Evolutionary conservation across 805 yeast genomes (phyloP).

Genomic region (Yamadazyma insecticola): DNA sequence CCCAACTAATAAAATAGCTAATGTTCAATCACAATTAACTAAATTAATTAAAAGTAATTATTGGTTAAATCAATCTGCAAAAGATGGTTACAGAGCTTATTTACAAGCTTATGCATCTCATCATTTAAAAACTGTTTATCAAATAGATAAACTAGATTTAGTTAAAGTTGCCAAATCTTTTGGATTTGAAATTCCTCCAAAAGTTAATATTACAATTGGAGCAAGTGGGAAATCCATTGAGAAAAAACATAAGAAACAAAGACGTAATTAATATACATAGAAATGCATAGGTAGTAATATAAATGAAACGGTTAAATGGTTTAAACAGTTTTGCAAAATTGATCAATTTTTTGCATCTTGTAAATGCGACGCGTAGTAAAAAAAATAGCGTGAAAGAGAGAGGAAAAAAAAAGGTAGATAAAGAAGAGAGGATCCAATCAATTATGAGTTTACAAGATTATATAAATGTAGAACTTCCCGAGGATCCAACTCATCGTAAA

Average conservation of each 20-base stretch:
- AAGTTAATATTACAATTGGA: slow-evolving; percentile 93
- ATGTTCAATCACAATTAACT: slow-evolving; percentile 90
- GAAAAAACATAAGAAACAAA: slow-evolving; percentile 44
- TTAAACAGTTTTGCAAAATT: too few relatives aligned
- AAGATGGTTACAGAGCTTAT: slow-evolving; percentile 95
- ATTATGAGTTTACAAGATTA: slow-evolving; percentile 9
- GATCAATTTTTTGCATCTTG: too few relatives aligned
- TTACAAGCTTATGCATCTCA: slow-evolving; percentile 97
- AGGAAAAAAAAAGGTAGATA: too few relatives aligned
- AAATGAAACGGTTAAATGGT: too few relatives aligned
- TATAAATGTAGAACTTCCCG: slow-evolving; percentile 3
- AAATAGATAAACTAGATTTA: slow-evolving; percentile 89
- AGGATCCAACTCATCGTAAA: background rate
- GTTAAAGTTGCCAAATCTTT: slow-evolving; percentile 93
- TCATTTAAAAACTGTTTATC: slow-evolving; percentile 92
- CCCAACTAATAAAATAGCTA: slow-evolving; percentile 90
- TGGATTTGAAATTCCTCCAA: slow-evolving; percentile 94
- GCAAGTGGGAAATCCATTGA: slow-evolving; percentile 72
- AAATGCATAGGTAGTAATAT: too few relatives aligned
- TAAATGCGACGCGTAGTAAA: too few relatives aligned
- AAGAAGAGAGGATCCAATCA: too few relatives aligned
- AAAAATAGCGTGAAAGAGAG: too few relatives aligned
- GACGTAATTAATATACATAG: slow-evolving; percentile 21
- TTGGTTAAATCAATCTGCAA: slow-evolving; percentile 92
- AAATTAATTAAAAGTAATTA: slow-evolving; percentile 88